Evolutionary conservation across 805 yeast genomes (phyloP).

Genomic region (Candida tammaniensis): DNA sequence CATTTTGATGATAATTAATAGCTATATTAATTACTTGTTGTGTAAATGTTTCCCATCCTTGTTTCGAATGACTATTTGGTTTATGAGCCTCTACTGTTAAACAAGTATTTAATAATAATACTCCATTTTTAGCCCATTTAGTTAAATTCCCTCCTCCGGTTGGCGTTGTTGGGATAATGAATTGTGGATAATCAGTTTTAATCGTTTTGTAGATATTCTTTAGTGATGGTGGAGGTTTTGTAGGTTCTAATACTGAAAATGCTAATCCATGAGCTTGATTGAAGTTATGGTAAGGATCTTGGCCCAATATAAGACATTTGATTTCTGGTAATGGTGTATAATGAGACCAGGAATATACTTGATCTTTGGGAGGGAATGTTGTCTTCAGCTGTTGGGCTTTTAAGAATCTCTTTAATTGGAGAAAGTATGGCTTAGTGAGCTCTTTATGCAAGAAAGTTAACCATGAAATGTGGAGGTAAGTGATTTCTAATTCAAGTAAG

Average conservation of each 20-base stretch:
- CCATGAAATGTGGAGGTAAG: conserved; percentile 77
- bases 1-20: conserved; percentile 39
- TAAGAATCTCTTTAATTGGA: conserved; percentile 66
- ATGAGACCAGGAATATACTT: conserved; percentile 90
- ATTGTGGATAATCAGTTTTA: conserved; percentile 61
- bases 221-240: conserved; percentile 79
- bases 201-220: conserved; percentile 83
- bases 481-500: conserved; percentile 64
- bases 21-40: conserved; percentile 60
- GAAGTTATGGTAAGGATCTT: conserved; percentile 91
- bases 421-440: conserved; percentile 80
- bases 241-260: conserved; percentile 81
- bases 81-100: conserved; percentile 90
- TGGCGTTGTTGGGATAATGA: conserved; percentile 48
- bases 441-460: conserved; percentile 64
- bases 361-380: conserved; percentile 74
- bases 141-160: conserved; percentile 63
- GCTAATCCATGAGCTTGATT: conserved; percentile 98
- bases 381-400: conserved; percentile 41
- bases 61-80: conserved; percentile 86
- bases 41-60: conserved; percentile 93
- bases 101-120: conserved; percentile 80
- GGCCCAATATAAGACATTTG: conserved; percentile 83
- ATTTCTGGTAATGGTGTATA: conserved; percentile 73
- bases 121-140: conserved; percentile 86